A percentile compares a stretch with the other conserved stretches of the same genome.
These are phyloP conservation scores for Discostella stelligeroides DNA, from an alignment of 108 stramenopile species.

Conservation along the genomic window DNA sequence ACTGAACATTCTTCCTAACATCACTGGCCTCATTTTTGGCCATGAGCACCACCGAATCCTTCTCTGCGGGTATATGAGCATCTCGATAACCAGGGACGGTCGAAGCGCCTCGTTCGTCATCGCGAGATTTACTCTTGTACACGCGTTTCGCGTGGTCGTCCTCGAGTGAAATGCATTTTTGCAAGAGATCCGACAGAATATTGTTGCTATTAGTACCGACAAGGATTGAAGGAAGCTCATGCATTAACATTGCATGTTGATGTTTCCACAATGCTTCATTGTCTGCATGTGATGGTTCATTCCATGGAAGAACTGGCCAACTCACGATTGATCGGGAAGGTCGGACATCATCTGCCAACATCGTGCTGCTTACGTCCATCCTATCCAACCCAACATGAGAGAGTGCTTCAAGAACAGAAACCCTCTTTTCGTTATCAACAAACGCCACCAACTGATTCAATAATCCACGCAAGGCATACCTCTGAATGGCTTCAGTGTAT, in stretches of 20 bases:
- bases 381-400: constrained; percentile 30
- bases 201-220: background rate
- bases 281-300: constrained; percentile 44
- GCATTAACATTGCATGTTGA: constrained; percentile 56
- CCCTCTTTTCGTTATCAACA: background rate
- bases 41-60: constrained; percentile 67
- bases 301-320: constrained; percentile 80
- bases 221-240: constrained; percentile 56
- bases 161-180: constrained; percentile 61
- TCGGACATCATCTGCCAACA: background rate
- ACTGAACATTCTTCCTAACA: constrained; percentile 33
- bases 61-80: constrained; percentile 65
- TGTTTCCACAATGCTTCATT: constrained; percentile 52
- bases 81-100: constrained; percentile 79
- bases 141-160: constrained; percentile 65
- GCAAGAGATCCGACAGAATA: constrained; percentile 33
- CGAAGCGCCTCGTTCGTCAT: constrained; percentile 75
- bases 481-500: constrained; percentile 74
- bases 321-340: constrained; percentile 11
- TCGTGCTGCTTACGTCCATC: background rate
- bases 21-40: constrained; percentile 41
- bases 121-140: constrained; percentile 70
- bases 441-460: constrained; percentile 40
- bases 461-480: constrained; percentile 77
- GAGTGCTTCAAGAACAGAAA: constrained; percentile 7